phyloP scores from a whole-genome alignment of 2,329 filamentous ascomycete genomes.

The Bipolaris cookei region DNA sequence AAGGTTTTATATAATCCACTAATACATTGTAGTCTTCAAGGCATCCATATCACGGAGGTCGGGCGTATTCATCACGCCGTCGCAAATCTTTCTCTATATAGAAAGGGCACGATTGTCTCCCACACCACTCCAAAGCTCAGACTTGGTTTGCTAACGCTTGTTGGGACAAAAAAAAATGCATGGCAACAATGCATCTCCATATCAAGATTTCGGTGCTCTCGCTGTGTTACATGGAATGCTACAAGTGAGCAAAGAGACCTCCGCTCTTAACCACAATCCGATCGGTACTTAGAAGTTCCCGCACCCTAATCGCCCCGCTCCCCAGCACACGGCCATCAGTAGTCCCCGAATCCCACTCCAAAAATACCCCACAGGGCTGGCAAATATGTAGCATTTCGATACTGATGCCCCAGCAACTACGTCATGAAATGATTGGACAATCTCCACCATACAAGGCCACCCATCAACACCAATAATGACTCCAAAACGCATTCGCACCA shows the following conservation, averaged over 20 bases:
- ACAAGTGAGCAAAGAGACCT: neutral
- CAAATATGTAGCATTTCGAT: too few species aligned
- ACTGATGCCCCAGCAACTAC: too few species aligned
- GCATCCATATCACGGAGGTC: neutral
- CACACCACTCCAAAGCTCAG: neutral
- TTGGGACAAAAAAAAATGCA: neutral
- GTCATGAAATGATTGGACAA: conserved; percentile 1
- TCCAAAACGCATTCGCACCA: neutral
- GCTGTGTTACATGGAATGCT: neutral
- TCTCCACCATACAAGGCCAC: too few species aligned
- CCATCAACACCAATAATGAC: neutral
- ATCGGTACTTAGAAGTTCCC: conserved; percentile 1
- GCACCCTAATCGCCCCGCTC: neutral
- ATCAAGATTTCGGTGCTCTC: neutral
- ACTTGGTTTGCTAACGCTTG: neutral
- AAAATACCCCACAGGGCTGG: neutral
- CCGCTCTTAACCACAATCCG: neutral
- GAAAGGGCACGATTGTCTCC: neutral
- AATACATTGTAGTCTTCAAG: neutral
- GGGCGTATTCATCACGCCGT: neutral
- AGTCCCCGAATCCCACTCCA: neutral
- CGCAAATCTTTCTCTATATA: neutral
- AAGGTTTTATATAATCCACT: neutral
- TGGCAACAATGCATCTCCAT: neutral
- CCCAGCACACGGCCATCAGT: too few species aligned